Conservation (phyloP, 192 early-diverging fungal species). For the Rhizophagus sp. region DNA sequence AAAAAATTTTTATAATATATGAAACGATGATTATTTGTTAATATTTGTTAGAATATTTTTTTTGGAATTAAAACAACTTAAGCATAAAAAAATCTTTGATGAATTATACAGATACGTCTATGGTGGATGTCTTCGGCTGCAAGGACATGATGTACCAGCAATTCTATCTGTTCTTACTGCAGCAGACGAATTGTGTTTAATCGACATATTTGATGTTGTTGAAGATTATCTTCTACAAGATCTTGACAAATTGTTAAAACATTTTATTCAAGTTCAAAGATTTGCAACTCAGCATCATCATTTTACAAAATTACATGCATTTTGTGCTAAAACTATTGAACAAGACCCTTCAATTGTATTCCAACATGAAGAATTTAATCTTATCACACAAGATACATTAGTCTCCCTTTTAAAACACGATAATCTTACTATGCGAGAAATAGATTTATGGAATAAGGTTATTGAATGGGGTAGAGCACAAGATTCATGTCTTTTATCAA, state of each 20-base stretch:
- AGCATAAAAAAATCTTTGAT: not conserved
- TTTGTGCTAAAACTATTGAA: not conserved
- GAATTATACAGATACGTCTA: not conserved
- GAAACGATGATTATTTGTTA: not conserved
- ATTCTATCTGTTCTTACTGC: not conserved
- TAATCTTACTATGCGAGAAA: not conserved
- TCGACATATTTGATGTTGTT: not conserved
- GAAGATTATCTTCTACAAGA: not conserved
- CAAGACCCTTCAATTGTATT: not conserved
- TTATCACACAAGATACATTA: not conserved
- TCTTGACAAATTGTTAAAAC: not conserved
- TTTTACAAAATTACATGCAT: not conserved
- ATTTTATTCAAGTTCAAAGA: not conserved
- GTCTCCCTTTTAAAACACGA: not conserved
- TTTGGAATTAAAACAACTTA: not conserved
- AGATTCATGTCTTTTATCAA: not conserved
- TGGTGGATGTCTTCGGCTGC: not conserved
- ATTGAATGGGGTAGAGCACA: slow-evolving; percentile 3
- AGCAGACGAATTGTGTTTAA: slow-evolving; percentile 1
- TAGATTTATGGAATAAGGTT: not conserved
- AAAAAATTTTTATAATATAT: not conserved
- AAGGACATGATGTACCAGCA: not conserved
- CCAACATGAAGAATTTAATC: not conserved
- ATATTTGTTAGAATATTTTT: not conserved
- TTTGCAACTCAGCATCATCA: not conserved